phyloP scores from a whole-genome alignment of 495 filamentous ascomycete genomes.

The Penicillium subrubescens region DNA sequence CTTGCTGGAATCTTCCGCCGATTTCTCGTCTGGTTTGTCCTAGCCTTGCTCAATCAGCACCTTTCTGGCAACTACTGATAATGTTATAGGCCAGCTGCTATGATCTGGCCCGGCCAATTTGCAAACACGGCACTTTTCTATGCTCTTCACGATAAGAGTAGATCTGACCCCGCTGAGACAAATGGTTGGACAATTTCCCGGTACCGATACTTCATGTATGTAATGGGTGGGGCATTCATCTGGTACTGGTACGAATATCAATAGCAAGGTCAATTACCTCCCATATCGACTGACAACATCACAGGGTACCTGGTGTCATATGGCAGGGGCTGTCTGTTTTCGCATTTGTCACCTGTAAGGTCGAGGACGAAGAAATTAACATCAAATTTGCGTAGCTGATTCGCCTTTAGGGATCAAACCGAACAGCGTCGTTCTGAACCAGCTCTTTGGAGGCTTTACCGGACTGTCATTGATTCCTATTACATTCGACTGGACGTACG shows the following conservation, averaged over 20 bases:
- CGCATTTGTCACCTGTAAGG: slow-evolving; percentile 60
- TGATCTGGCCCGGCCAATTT: slow-evolving; percentile 38
- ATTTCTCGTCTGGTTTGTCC: slow-evolving; percentile 55
- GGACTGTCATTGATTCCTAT: slow-evolving; percentile 61
- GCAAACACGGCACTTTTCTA: slow-evolving; percentile 33
- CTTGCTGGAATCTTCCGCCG: slow-evolving; percentile 64
- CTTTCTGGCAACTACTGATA: not conserved
- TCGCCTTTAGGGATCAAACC: slow-evolving; percentile 46
- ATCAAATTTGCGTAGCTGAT: not conserved
- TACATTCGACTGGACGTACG: slow-evolving; percentile 64
- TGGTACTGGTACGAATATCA: slow-evolving; percentile 47
- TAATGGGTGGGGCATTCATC: slow-evolving; percentile 47
- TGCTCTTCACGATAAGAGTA: slow-evolving; percentile 48
- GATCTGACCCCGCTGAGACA: slow-evolving; percentile 44
- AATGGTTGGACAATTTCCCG: slow-evolving; percentile 58
- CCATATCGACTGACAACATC: not conserved
- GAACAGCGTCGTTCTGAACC: slow-evolving; percentile 59
- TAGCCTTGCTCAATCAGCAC: not conserved
- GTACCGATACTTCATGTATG: slow-evolving; percentile 56
- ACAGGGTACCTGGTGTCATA: slow-evolving; percentile 57
- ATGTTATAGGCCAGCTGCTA: slow-evolving; percentile 31
- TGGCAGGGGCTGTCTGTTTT: slow-evolving; percentile 61
- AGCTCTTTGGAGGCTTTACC: slow-evolving; percentile 60
- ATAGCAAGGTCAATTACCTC: not conserved
- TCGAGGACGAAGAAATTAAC: not conserved